phyloP scores from a whole-genome alignment of 306 rosid species.

The Calophaca sinica region DNA sequence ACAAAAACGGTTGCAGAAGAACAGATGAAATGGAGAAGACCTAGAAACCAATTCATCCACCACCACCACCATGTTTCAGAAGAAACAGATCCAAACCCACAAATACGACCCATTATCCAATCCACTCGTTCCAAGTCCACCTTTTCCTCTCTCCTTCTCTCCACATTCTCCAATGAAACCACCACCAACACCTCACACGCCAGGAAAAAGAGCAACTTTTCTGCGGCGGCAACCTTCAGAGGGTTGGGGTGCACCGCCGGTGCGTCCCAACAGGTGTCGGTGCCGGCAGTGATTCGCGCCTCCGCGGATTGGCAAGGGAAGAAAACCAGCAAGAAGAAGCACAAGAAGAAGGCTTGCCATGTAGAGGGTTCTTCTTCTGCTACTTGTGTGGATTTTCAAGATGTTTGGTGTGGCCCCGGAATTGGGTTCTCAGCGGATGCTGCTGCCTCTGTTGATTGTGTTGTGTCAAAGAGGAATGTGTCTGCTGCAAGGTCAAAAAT shows the following conservation, averaged over 20 bases:
- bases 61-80: conserved; percentile 53
- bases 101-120: conserved; percentile 66
- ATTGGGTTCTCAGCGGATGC: conserved; percentile 81
- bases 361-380: conserved; percentile 54
- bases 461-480: conserved; percentile 68
- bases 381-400: conserved; percentile 71
- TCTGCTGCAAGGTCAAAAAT: conserved; percentile 72
- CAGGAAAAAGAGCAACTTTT: conserved; percentile 74
- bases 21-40: conserved; percentile 70
- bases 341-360: conserved; percentile 48
- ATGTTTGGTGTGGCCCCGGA: conserved; percentile 98
- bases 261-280: conserved; percentile 85
- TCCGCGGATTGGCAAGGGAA: conserved; percentile 91
- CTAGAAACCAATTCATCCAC: conserved; percentile 64
- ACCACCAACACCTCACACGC: neutral
- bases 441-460: conserved; percentile 86
- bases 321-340: conserved; percentile 70
- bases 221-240: conserved; percentile 67
- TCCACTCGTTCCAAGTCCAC: conserved; percentile 81
- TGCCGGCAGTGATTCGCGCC: conserved; percentile 81
- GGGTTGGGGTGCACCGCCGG: conserved; percentile 86
- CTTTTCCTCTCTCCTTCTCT: conserved; percentile 83
- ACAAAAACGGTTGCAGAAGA: conserved; percentile 4
- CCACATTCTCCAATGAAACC: conserved; percentile 65
- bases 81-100: conserved; percentile 70